phyloP scores from a whole-genome alignment of 225 moss, liverwort and hornwort species.

The Marchantia paleacea region DNA sequence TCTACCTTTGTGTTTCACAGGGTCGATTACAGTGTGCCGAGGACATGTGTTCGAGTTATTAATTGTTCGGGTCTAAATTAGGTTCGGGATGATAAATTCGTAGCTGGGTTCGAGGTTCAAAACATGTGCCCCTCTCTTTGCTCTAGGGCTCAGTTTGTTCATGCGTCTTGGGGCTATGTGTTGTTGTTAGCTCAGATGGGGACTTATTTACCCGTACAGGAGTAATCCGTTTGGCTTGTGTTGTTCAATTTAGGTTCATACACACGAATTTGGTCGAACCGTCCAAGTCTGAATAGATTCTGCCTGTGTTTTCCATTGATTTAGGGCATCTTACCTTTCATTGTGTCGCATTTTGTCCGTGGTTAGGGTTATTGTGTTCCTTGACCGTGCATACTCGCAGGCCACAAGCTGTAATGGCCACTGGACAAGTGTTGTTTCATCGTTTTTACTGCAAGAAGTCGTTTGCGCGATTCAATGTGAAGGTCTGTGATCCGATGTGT shows the following conservation, averaged over 20 bases:
- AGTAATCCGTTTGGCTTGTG: too few species aligned
- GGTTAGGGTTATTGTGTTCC: constrained; percentile 1
- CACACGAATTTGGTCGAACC: not conserved
- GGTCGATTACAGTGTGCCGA: not conserved
- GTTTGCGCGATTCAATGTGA: constrained; percentile 86
- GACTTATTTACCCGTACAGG: too few species aligned
- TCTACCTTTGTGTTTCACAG: not conserved
- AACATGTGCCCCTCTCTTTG: not conserved
- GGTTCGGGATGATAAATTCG: not conserved
- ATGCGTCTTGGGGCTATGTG: not conserved
- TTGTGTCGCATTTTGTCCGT: not conserved
- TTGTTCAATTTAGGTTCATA: not conserved
- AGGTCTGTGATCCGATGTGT: constrained; percentile 44
- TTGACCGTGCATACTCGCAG: constrained; percentile 41
- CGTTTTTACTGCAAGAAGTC: constrained; percentile 99
- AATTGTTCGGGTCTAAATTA: not conserved
- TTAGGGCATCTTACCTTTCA: not conserved
- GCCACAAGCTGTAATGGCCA: constrained; percentile 99
- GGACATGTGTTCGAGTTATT: not conserved
- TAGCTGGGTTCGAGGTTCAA: too few species aligned
- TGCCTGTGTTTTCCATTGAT: not conserved
- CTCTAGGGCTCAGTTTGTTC: not conserved
- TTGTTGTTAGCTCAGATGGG: too few species aligned
- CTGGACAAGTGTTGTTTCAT: constrained; percentile 96
- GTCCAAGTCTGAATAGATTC: not conserved